Conservation (phyloP, 2,329 filamentous ascomycete genomes). For the Fusarium torreyae region DNA sequence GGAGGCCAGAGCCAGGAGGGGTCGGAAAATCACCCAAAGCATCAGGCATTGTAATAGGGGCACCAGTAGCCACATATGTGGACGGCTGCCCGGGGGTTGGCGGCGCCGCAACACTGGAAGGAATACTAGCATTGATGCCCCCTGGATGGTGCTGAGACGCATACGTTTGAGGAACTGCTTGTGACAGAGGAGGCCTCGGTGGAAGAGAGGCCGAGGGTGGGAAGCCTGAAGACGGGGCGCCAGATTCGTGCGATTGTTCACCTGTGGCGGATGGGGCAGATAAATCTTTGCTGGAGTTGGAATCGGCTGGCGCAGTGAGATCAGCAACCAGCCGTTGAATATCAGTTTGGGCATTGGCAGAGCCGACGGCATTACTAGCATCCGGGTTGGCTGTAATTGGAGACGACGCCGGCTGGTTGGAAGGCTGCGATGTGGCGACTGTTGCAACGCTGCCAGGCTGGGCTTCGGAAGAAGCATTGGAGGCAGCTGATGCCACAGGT, state of each 20-base stretch:
- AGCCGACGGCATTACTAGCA: slow-evolving; percentile 48
- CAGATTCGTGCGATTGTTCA: slow-evolving; percentile 46
- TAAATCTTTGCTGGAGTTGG: slow-evolving; percentile 52
- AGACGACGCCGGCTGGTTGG: slow-evolving; percentile 45
- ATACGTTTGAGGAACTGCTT: slow-evolving; percentile 57
- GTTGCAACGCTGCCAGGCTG: slow-evolving; percentile 43
- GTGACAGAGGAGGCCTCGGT: slow-evolving; percentile 61
- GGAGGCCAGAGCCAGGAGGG: slow-evolving; percentile 51
- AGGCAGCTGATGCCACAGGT: slow-evolving; percentile 45
- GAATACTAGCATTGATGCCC: slow-evolving; percentile 52
- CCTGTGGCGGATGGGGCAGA: slow-evolving; percentile 46
- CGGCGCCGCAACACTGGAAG: slow-evolving; percentile 50
- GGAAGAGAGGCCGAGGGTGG: slow-evolving; percentile 62
- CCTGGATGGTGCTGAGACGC: slow-evolving; percentile 56
- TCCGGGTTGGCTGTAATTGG: slow-evolving; percentile 50
- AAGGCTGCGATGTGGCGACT: slow-evolving; percentile 42
- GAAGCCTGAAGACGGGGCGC: slow-evolving; percentile 53
- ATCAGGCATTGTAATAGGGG: slow-evolving; percentile 54
- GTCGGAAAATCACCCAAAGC: slow-evolving; percentile 52
- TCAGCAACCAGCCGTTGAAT: slow-evolving; percentile 61
- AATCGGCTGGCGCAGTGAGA: slow-evolving; percentile 56
- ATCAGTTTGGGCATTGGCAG: slow-evolving; percentile 54
- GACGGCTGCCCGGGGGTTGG: slow-evolving; percentile 54
- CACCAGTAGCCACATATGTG: slow-evolving; percentile 53
- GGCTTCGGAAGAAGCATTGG: slow-evolving; percentile 51